Evolutionary conservation across 2,329 filamentous ascomycete genomes (phyloP).

Genomic region (Podosphaera xanthii): DNA sequence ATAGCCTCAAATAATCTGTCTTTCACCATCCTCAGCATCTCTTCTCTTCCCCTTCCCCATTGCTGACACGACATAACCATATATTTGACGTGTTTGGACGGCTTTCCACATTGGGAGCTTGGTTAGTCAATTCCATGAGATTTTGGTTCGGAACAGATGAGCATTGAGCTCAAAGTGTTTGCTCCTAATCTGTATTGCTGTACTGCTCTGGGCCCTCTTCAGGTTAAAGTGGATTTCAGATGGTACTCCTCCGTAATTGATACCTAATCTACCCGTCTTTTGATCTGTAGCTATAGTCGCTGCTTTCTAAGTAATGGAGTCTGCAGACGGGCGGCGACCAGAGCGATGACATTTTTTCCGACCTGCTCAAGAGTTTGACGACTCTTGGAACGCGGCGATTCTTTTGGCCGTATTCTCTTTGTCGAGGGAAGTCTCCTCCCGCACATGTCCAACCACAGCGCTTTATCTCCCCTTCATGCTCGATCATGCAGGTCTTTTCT

Average conservation of each 20-base stretch:
- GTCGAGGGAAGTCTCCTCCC: neutral
- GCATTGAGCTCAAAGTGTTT: neutral
- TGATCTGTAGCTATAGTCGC: neutral
- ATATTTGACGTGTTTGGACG: neutral
- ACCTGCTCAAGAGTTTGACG: neutral
- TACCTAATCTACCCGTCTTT: neutral
- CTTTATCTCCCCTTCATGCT: neutral
- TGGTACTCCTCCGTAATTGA: neutral
- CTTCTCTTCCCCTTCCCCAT: neutral
- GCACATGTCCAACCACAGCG: neutral
- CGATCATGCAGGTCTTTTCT: neutral
- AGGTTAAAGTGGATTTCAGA: neutral
- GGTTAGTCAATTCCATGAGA: neutral
- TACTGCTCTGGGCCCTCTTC: too few species aligned
- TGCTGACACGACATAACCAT: neutral
- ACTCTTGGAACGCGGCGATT: neutral
- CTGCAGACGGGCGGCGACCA: neutral
- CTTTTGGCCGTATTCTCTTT: neutral
- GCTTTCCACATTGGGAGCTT: neutral
- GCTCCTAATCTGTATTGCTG: neutral
- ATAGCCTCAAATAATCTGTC: neutral
- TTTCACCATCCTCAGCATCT: neutral
- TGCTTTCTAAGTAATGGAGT: neutral
- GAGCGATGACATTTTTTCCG: neutral
- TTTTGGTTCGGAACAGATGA: neutral